Base-by-base conservation (phyloP, 768 basidiomycete species). In the Leccinum fibrillosum region DNA sequence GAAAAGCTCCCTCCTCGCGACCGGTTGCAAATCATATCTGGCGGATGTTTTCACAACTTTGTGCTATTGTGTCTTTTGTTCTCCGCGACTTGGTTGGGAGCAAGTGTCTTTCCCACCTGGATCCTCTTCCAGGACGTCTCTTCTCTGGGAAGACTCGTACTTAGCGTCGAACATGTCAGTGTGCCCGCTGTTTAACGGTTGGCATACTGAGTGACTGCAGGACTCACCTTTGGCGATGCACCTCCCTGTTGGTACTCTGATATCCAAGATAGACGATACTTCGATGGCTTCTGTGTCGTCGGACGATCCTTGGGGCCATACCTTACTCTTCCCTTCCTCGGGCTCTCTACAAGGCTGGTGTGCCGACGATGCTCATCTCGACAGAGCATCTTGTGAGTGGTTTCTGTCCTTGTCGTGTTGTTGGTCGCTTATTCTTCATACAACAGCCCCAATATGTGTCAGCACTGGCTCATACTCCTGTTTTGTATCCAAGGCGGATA, bases 41-140 rank as follows among this genome's bases (percentile, higher is more conserved):
- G 88, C 1, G 92, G 92, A 2, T 85, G 90, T 17, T 89, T 86
- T 62, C 89, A 94, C 71, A 95, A 94, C 66, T 67, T 92, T 11
- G 57, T 85, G 5, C 76, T 86, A 39, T 88, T 80, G 76, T 67
- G 78, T 49, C 28, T 83, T 7, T 72, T 89, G 17, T 59, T 76
- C 2, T 61, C 72, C 6, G 53, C 76, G 13, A 67, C 76, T n/a
- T 73, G 73, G 56, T 60, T 63, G 15, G 73, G 75, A 3, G 54
- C 72, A 7, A 72, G 72, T 0, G 55, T 49, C 10, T 12, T 66
- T 35, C 55, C 74, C 10, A 67, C 74, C 60, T 62, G 68, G 51
- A 56, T 76, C 39, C 63, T 77, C 17, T 93, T 89, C 67, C 70
- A 64, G 21, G 83, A 92, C 66, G 60, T 85, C 7, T 77, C 79